phyloP scores from a whole-genome alignment of 2,329 filamentous ascomycete genomes.

The Helicocarpus griseus region DNA sequence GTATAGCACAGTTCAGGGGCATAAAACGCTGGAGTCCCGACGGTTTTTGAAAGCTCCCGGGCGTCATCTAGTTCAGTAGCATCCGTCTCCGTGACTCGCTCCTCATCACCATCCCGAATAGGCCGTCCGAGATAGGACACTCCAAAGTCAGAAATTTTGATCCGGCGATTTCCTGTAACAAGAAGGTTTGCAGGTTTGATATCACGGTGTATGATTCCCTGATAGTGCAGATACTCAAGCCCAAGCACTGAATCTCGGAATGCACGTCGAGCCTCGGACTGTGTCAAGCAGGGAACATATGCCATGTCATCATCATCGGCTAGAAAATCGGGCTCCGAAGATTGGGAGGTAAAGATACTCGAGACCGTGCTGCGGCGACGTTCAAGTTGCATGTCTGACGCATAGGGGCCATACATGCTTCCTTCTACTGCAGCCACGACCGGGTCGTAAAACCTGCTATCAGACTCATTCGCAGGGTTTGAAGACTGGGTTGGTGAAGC shows the following conservation, averaged over 20 bases:
- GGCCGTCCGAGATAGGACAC: conserved; percentile 93
- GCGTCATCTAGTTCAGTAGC: conserved; percentile 84
- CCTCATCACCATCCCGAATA: conserved; percentile 69
- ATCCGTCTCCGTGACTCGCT: conserved; percentile 71
- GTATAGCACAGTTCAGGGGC: conserved; percentile 93
- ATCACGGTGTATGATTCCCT: conserved; percentile 74
- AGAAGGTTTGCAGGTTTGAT: conserved; percentile 87
- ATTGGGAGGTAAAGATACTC: conserved; percentile 43
- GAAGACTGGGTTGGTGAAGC: conserved; percentile 46
- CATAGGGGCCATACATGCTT: conserved; percentile 67
- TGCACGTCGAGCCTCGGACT: conserved; percentile 68
- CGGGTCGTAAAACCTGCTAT: conserved; percentile 21
- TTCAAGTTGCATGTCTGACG: conserved; percentile 47
- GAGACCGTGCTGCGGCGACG: conserved; percentile 74
- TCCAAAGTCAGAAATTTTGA: conserved; percentile 98
- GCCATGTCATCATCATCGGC: conserved; percentile 69
- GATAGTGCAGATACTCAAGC: conserved; percentile 84
- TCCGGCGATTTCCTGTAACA: conserved; percentile 71
- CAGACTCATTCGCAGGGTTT: conserved; percentile 36
- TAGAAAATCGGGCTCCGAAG: conserved; percentile 35
- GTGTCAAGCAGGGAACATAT: conserved; percentile 86
- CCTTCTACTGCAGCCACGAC: conserved; percentile 55
- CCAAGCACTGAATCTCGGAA: conserved; percentile 92
- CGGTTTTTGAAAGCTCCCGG: conserved; percentile 93
- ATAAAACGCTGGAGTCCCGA: conserved; percentile 95